phyloP scores from a whole-genome alignment of 2,329 filamentous ascomycete genomes.

The Neurospora sp. region DNA sequence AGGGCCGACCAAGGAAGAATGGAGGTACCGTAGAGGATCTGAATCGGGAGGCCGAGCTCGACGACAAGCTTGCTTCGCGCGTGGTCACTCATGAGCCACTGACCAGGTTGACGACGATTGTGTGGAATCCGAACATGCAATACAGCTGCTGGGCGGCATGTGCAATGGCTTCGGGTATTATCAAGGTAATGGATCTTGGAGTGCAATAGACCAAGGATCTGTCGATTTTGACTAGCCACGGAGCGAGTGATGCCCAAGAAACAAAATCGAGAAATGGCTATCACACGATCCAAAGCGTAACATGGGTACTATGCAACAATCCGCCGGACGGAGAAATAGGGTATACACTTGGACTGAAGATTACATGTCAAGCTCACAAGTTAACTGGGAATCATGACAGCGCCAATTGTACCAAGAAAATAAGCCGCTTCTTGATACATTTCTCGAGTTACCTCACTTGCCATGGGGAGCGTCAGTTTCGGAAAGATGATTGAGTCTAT shows the following conservation, averaged over 20 bases:
- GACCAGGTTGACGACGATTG: conserved; percentile 50
- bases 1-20: conserved; percentile 14
- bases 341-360: neutral
- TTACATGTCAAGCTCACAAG: neutral
- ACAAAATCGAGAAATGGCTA: neutral
- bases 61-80: conserved; percentile 25
- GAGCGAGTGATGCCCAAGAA: neutral
- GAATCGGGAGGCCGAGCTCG: conserved; percentile 13
- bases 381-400: neutral
- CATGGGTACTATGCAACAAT: neutral
- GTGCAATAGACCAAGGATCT: conserved; percentile 25
- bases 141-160: conserved; percentile 58
- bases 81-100: conserved; percentile 50
- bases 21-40: conserved; percentile 10
- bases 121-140: conserved; percentile 59
- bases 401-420: neutral
- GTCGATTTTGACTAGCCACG: conserved; percentile 6
- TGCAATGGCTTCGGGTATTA: conserved; percentile 55
- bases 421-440: neutral
- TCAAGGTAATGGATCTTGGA: conserved; percentile 57
- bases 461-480: neutral
- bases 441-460: neutral
- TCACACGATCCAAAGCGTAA: neutral
- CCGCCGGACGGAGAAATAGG: neutral
- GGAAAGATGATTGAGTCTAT: neutral